Conservation (phyloP, 2,329 filamentous ascomycete genomes). For the Paecilomyces sp. region DNA sequence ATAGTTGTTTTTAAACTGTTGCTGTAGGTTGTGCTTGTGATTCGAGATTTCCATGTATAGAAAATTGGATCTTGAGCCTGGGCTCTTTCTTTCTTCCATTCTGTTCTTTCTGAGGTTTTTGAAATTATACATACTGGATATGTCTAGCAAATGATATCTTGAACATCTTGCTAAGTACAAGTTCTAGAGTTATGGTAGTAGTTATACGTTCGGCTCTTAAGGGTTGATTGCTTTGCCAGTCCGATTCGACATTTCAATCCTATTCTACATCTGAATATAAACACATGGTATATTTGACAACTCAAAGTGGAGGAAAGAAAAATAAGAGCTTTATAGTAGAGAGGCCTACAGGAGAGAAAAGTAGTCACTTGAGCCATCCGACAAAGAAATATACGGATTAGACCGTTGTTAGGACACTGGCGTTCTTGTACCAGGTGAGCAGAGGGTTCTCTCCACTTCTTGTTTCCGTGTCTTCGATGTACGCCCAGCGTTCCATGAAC, state of each 20-base stretch:
- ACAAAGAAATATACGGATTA: slow-evolving; percentile 33
- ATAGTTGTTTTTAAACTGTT: too few species aligned
- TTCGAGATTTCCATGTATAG: not conserved
- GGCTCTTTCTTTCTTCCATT: too few species aligned
- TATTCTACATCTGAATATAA: not conserved
- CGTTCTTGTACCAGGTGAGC: slow-evolving; percentile 90
- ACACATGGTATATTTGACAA: not conserved
- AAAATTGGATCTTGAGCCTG: not conserved
- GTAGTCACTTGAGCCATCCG: not conserved
- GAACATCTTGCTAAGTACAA: not conserved
- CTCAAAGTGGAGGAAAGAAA: not conserved
- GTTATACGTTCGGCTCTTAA: not conserved
- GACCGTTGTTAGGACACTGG: slow-evolving; percentile 82
- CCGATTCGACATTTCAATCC: not conserved
- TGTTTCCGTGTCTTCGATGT: slow-evolving; percentile 82
- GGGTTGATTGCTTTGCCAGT: not conserved
- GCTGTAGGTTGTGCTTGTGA: not conserved
- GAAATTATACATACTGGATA: too few species aligned
- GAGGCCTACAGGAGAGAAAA: not conserved
- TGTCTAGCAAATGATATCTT: not conserved
- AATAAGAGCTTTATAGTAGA: not conserved
- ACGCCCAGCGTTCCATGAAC: slow-evolving; percentile 85
- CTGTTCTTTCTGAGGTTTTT: too few species aligned
- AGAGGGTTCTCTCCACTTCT: slow-evolving; percentile 88
- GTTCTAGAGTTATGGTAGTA: not conserved